Base-by-base conservation (phyloP, 331 rosid species). In the Spiraea crenata region DNA sequence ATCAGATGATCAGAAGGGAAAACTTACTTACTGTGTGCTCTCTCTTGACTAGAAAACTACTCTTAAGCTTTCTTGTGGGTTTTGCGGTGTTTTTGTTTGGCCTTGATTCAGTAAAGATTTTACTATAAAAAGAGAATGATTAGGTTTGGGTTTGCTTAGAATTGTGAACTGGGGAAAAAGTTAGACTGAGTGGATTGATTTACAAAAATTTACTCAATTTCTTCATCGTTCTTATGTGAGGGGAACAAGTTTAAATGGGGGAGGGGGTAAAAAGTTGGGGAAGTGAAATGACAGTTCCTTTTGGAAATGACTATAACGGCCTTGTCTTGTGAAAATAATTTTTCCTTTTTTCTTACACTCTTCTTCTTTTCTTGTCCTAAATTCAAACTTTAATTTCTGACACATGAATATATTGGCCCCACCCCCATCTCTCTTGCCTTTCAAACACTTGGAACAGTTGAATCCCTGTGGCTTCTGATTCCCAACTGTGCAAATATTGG, bases 251-350 rank as follows among this genome's bases (percentile, higher is more conserved):
- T 74, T 65, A 71, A 42, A 47, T 40, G 20, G 55, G 44, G 38
- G 71, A 47, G 47, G 20, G 55, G 44, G 44, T 74, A 74, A 75
- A 77, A 68, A 25, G 31, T 45, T 15, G 60, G 63, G 71, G 64
- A 77, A 80, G 31, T 25, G 31, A 25, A 91, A 80, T 86, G 92
- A 83, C 92, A 81, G 85, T 82, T 89, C 86, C 79, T 79, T 71
- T 10, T 19, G 16, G 57, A 59, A 65, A 56, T 79, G 85, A 78
- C 95, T 42, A 37, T n/a, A 82, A 76, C 84, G 48, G 84, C 92
- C 88, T 79, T 79, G 20, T 45, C 3, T 25, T 25, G 31, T 25
- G 14, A 51, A 65, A 17, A 54, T 57, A 17, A 39, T 72, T 51
- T 48, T 6, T 25, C 31, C 31, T 25, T 25, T 25, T 25, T 25